Percentiles rank a stretch among this genome's conserved stretches.
Conservation (phyloP, 495 filamentous ascomycete species). For the Penicillium paxilli region DNA sequence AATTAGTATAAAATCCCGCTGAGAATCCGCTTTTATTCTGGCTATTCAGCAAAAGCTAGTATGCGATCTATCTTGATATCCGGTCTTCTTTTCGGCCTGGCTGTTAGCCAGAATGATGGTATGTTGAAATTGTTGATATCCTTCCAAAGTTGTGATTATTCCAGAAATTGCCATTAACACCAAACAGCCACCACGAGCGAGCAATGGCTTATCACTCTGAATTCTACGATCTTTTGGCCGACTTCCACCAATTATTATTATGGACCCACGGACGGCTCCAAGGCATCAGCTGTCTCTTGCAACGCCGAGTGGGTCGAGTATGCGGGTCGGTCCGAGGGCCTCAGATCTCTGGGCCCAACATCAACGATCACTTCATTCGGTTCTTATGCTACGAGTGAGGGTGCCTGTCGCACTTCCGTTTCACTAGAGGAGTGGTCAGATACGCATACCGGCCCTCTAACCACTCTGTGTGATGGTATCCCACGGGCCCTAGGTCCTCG, state of each 20-base stretch:
- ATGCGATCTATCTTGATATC: background rate
- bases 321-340: slow-evolving; percentile 6
- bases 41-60: background rate
- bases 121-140: background rate
- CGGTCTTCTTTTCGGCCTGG: background rate
- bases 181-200: slow-evolving; percentile 12
- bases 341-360: slow-evolving; percentile 18
- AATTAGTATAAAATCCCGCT: background rate
- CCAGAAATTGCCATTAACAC: background rate
- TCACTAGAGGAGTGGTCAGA: slow-evolving; percentile 3
- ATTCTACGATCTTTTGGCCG: slow-evolving; percentile 29
- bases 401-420: slow-evolving; percentile 12
- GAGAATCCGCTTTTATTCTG: background rate
- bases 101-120: background rate
- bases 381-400: slow-evolving; percentile 17
- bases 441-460: slow-evolving; percentile 22
- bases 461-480: slow-evolving; percentile 23
- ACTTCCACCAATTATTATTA: slow-evolving; percentile 30
- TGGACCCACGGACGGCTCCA: slow-evolving; percentile 24
- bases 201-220: slow-evolving; percentile 25
- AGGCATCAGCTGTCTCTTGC: slow-evolving; percentile 22
- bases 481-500: slow-evolving; percentile 23
- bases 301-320: slow-evolving; percentile 26
- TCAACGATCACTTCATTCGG: slow-evolving; percentile 3
- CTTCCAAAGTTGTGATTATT: too few species aligned